These are phyloP conservation scores for Mortierella sp. DNA, from an alignment of 371 early-diverging fungal species.

Conservation along the genomic window DNA sequence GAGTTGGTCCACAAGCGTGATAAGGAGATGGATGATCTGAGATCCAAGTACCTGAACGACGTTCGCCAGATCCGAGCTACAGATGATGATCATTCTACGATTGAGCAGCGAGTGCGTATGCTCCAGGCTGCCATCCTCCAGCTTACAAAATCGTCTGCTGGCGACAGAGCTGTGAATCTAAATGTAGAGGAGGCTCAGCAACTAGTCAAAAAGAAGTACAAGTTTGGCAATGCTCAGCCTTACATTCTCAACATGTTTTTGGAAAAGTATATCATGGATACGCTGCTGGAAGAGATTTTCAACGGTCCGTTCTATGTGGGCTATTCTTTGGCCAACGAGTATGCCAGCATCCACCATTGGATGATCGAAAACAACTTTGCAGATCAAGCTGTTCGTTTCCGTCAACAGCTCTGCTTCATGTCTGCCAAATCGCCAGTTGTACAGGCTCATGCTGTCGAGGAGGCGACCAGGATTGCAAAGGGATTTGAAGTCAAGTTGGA, in stretches of 20 bases:
- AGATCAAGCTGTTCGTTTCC: conserved; percentile 54
- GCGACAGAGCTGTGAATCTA: conserved; percentile 46
- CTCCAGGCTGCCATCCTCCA: conserved; percentile 54
- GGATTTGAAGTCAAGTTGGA: conserved; percentile 38
- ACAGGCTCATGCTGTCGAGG: conserved; percentile 26
- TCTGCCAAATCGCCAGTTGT: conserved; percentile 44
- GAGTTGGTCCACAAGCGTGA: conserved; percentile 53
- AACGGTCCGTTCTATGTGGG: conserved; percentile 50
- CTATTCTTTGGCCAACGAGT: conserved; percentile 24
- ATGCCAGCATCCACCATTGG: conserved; percentile 34
- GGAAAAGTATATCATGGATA: conserved; percentile 56
- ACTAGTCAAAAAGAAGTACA: conserved; percentile 52
- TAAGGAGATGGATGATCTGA: conserved; percentile 54
- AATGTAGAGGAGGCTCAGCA: conserved; percentile 37
- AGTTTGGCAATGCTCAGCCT: conserved; percentile 48
- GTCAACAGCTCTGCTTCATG: conserved; percentile 53
- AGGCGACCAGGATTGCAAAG: conserved; percentile 38
- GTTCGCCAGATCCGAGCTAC: conserved; percentile 56
- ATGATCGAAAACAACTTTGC: conserved; percentile 45
- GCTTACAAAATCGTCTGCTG: conserved; percentile 51
- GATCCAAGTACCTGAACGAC: conserved; percentile 54
- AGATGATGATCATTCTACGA: conserved; percentile 54
- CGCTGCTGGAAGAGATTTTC: conserved; percentile 46
- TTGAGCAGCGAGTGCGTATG: conserved; percentile 49
- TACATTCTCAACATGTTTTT: conserved; percentile 57